These are phyloP conservation scores for Penicillium sp. DNA, from an alignment of 2,329 filamentous ascomycete genomes.

Conservation along the genomic window DNA sequence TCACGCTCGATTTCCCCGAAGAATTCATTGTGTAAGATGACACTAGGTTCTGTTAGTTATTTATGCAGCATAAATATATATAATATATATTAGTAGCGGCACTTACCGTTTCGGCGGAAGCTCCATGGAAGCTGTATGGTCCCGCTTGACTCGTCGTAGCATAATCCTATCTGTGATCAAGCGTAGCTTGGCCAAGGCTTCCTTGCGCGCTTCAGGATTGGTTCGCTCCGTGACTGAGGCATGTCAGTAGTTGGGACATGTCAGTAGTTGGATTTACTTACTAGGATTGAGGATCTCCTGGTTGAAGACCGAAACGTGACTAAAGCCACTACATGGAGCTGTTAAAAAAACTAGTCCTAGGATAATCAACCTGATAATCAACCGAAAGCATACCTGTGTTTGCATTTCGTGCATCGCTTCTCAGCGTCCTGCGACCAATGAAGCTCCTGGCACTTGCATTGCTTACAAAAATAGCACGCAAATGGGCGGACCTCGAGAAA, in stretches of 20 bases:
- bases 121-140: slow-evolving; percentile 94
- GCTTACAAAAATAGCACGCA: slow-evolving; percentile 91
- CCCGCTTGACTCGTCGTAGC: slow-evolving; percentile 91
- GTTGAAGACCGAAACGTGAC: slow-evolving; percentile 84
- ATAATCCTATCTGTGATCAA: slow-evolving; percentile 92
- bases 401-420: slow-evolving; percentile 73
- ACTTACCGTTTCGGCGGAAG: slow-evolving; percentile 82
- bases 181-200: slow-evolving; percentile 80
- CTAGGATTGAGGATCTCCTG: slow-evolving; percentile 89
- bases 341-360: slow-evolving; percentile 11
- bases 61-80: not conserved
- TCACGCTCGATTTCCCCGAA: slow-evolving; percentile 97
- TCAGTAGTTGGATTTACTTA: slow-evolving; percentile 27
- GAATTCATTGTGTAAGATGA: slow-evolving; percentile 90
- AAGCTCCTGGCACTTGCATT: slow-evolving; percentile 77
- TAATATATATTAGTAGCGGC: not conserved
- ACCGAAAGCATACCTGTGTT: slow-evolving; percentile 51
- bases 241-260: slow-evolving; percentile 42
- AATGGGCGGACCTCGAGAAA: slow-evolving; percentile 91
- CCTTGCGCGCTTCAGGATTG: slow-evolving; percentile 60
- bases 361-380: not conserved
- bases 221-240: slow-evolving; percentile 60
- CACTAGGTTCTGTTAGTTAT: slow-evolving; percentile 41
- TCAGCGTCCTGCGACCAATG: slow-evolving; percentile 81
- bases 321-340: slow-evolving; percentile 54